phyloP scores from a whole-genome alignment of 371 early-diverging fungal genomes.

The Mortierella sp. region DNA sequence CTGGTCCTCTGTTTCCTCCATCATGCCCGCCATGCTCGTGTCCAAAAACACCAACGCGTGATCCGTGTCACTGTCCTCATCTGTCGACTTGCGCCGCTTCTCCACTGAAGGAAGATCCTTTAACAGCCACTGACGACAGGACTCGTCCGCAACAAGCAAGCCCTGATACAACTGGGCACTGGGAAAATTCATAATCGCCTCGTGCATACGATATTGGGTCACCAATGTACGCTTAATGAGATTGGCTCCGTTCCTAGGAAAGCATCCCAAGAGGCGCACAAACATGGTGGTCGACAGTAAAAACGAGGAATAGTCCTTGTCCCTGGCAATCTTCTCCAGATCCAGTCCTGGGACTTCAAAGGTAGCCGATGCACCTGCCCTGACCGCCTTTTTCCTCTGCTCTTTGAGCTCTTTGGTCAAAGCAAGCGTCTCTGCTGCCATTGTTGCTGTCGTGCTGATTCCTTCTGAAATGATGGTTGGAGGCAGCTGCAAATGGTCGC shows the following conservation, averaged over 20 bases:
- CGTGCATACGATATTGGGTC: conserved; percentile 94
- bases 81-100: conserved; percentile 15
- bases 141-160: conserved; percentile 73
- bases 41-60: conserved; percentile 81
- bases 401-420: conserved; percentile 39
- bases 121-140: conserved; percentile 77
- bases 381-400: conserved; percentile 36
- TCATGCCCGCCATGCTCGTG: conserved; percentile 78
- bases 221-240: conserved; percentile 77
- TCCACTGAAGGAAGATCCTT: conserved; percentile 72
- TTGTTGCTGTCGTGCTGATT: conserved; percentile 50
- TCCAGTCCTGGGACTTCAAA: conserved; percentile 55
- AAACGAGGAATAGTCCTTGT: conserved; percentile 59
- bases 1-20: conserved; percentile 66
- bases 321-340: conserved; percentile 61
- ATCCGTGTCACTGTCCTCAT: conserved; percentile 68
- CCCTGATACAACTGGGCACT: conserved; percentile 74
- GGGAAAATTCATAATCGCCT: conserved; percentile 85
- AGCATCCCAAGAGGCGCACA: conserved; percentile 47
- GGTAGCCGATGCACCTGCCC: conserved; percentile 27
- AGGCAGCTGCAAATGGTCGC: conserved; percentile 95
- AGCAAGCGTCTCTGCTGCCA: conserved; percentile 26
- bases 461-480: conserved; percentile 77
- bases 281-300: conserved; percentile 54
- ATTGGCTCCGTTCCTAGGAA: conserved; percentile 32